Percentiles rank a stretch among this genome's conserved stretches.
phyloP scores from a whole-genome alignment of 352 stramenopile genomes.

The Globisporangium middletonii region DNA sequence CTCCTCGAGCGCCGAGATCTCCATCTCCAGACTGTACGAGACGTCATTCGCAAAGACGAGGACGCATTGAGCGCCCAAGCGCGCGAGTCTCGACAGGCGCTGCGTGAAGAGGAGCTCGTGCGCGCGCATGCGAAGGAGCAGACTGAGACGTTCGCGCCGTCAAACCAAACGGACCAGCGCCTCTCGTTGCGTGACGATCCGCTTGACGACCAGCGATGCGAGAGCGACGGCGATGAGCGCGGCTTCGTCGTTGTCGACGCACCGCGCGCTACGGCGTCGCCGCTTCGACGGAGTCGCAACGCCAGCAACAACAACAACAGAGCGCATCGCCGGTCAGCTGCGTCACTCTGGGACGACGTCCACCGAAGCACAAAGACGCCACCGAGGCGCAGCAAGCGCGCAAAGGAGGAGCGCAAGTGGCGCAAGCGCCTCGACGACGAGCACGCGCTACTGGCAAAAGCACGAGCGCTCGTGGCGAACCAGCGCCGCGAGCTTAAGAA shows the following conservation, averaged over 20 bases:
- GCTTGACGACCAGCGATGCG: not conserved
- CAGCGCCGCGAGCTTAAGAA: conserved; percentile 44
- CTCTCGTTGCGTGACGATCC: not conserved
- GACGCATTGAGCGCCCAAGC: conserved; percentile 23
- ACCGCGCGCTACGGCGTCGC: conserved; percentile 1
- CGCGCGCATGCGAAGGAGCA: not conserved
- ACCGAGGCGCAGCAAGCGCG: not conserved
- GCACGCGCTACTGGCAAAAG: conserved; percentile 38
- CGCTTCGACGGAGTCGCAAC: conserved; percentile 6
- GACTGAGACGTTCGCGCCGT: not conserved
- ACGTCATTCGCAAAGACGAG: conserved; percentile 41
- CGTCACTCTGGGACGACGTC: not conserved
- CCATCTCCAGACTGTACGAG: conserved; percentile 32
- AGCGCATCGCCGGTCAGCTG: not conserved
- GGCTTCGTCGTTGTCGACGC: not conserved
- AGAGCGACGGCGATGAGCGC: not conserved
- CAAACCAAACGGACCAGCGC: not conserved
- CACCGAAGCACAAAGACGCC: conserved; percentile 1
- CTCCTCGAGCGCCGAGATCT: conserved; percentile 38
- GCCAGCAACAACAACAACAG: conserved; percentile 9
- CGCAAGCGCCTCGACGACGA: conserved; percentile 41
- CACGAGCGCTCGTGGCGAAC: conserved; percentile 26
- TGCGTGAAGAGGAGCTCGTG: conserved; percentile 33
- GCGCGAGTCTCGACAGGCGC: conserved; percentile 27
- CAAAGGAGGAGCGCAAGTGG: conserved; percentile 32